phyloP scores from a whole-genome alignment of 768 basidiomycete genomes.

The Paxillus ammoniavirescens region DNA sequence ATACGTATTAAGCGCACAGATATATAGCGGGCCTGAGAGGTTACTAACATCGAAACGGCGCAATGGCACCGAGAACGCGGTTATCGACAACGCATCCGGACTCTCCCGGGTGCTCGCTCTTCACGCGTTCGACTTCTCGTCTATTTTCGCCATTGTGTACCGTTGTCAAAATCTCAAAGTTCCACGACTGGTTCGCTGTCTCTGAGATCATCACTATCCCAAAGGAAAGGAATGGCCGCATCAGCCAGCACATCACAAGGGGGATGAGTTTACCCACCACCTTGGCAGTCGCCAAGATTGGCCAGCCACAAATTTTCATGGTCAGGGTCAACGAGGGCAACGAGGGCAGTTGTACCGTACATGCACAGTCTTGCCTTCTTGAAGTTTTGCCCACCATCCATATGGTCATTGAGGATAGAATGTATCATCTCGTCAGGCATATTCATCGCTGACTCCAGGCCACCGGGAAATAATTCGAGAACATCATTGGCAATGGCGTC shows the following conservation, averaged over 20 bases:
- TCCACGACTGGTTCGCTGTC: slow-evolving; percentile 52
- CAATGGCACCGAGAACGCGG: slow-evolving; percentile 74
- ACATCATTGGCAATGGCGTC: slow-evolving; percentile 68
- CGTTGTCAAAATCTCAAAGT: slow-evolving; percentile 56
- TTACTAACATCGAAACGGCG: slow-evolving; percentile 70
- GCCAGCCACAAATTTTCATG: slow-evolving; percentile 74
- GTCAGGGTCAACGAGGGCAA: slow-evolving; percentile 69
- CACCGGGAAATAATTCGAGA: slow-evolving; percentile 57
- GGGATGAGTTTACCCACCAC: slow-evolving; percentile 44
- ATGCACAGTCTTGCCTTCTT: slow-evolving; percentile 68
- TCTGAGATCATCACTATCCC: slow-evolving; percentile 50
- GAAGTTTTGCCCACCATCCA: slow-evolving; percentile 56
- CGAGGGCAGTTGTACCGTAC: slow-evolving; percentile 77
- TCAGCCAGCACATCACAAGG: not conserved
- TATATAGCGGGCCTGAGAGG: slow-evolving; percentile 13
- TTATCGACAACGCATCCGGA: slow-evolving; percentile 62
- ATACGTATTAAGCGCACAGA: slow-evolving; percentile 8
- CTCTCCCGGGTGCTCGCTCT: slow-evolving; percentile 65
- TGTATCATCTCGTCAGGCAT: slow-evolving; percentile 58
- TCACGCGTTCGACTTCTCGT: slow-evolving; percentile 62
- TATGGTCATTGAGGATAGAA: slow-evolving; percentile 62
- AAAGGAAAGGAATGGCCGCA: slow-evolving; percentile 15
- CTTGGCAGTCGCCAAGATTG: slow-evolving; percentile 80
- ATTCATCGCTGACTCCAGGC: slow-evolving; percentile 46
- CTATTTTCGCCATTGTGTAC: slow-evolving; percentile 72